Conservation (phyloP, 1,284 basidiomycete genomes). For the Marasmius tenuissimus region DNA sequence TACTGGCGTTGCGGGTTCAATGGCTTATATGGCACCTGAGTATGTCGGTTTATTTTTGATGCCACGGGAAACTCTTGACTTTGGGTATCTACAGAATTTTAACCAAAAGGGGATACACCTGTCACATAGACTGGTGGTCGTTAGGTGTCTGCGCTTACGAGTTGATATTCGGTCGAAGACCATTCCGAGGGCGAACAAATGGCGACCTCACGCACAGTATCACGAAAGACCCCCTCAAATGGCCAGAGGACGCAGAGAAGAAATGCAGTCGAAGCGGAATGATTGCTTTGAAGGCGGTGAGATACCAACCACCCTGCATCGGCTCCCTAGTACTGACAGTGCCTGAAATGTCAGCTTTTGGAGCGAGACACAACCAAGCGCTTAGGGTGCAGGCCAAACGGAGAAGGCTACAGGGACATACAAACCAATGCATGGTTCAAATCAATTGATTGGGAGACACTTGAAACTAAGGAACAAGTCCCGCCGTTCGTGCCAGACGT, state of each 20-base stretch:
- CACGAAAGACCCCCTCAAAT: conserved; percentile 70
- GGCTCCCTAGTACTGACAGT: conserved; percentile 1
- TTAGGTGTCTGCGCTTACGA: conserved; percentile 92
- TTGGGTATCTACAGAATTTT: conserved; percentile 55
- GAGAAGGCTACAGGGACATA: conserved; percentile 79
- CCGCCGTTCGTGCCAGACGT: conserved; percentile 95
- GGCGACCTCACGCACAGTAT: conserved; percentile 88
- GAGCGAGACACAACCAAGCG: conserved; percentile 84
- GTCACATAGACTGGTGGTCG: conserved; percentile 96
- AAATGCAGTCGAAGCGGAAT: conserved; percentile 70
- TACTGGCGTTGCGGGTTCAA: conserved; percentile 96
- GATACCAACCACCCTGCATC: conserved; percentile 17
- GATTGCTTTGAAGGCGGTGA: conserved; percentile 66
- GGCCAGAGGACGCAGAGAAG: conserved; percentile 76
- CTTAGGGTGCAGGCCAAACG: conserved; percentile 78
- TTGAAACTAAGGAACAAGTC: conserved; percentile 78
- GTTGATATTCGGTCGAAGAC: conserved; percentile 87
- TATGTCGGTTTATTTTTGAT: conserved; percentile 22
- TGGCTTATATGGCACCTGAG: conserved; percentile 99
- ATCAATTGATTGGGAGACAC: conserved; percentile 81
- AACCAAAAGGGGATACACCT: conserved; percentile 81
- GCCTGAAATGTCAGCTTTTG: conserved; percentile 57
- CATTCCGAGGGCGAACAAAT: conserved; percentile 92
- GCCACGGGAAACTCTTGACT: background rate
- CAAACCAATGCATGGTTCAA: conserved; percentile 87